phyloP scores from a whole-genome alignment of 202 grass and related monocot species.

The Eragrostis tef region DNA sequence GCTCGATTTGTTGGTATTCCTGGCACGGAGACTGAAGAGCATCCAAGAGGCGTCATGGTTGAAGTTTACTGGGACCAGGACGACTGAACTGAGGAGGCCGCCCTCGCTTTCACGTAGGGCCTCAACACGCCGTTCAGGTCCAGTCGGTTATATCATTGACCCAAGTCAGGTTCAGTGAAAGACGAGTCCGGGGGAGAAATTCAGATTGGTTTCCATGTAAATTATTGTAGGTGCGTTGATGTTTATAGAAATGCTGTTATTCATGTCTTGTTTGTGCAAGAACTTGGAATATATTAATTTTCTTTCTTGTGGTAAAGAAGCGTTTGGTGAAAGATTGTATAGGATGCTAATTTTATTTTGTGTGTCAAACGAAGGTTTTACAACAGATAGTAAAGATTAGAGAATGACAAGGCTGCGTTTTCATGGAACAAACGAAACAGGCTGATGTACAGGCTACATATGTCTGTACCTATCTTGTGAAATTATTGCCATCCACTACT shows the following conservation, averaged over 20 bases:
- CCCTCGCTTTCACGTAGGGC: conserved; percentile 57
- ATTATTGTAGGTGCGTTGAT: conserved; percentile 44
- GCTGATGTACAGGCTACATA: too few species aligned
- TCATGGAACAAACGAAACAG: too few species aligned
- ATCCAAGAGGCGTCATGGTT: conserved; percentile 90
- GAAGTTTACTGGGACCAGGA: conserved; percentile 95
- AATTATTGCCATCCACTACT: too few species aligned
- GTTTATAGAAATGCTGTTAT: conserved; percentile 35
- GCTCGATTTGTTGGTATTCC: conserved; percentile 87
- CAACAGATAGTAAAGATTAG: neutral
- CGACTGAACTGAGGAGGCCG: conserved; percentile 56
- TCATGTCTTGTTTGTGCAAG: conserved; percentile 32
- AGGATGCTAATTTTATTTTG: neutral
- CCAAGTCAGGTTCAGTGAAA: conserved; percentile 52
- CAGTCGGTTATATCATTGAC: conserved; percentile 66
- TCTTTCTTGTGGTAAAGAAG: neutral
- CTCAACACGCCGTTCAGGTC: conserved; percentile 36
- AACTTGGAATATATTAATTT: conserved; percentile 33
- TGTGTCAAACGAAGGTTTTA: neutral
- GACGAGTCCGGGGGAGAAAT: conserved; percentile 24
- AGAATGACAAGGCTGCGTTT: too few species aligned
- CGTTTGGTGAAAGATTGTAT: conserved; percentile 14
- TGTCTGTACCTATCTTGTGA: too few species aligned
- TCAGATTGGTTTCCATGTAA: conserved; percentile 33
- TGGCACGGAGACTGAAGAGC: conserved; percentile 72